These are phyloP conservation scores for Yarrowia phangngaensis DNA, from an alignment of 805 yeast genomes.

Conservation along the genomic window DNA sequence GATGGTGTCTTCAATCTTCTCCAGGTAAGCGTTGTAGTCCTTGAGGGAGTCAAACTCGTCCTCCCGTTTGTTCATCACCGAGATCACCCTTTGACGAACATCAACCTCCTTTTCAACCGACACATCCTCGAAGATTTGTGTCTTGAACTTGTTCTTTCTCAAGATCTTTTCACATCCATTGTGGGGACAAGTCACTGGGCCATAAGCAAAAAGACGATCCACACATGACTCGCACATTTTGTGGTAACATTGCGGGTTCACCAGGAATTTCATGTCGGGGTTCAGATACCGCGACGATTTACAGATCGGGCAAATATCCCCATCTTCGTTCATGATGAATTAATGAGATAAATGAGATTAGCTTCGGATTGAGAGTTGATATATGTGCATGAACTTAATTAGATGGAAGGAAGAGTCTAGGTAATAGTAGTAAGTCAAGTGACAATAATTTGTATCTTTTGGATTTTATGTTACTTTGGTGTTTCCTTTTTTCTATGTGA, in stretches of 20 bases:
- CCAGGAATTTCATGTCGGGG: slow-evolving; percentile 86
- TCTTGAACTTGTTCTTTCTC: slow-evolving; percentile 83
- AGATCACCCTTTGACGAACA: slow-evolving; percentile 70
- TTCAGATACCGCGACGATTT: slow-evolving; percentile 90
- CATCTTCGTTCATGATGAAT: slow-evolving; percentile 29
- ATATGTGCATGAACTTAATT: too few relatives aligned
- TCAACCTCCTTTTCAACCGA: slow-evolving; percentile 89
- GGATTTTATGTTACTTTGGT: not conserved
- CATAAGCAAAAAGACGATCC: slow-evolving; percentile 86
- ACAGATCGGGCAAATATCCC: slow-evolving; percentile 94
- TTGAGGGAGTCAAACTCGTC: slow-evolving; percentile 61
- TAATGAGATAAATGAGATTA: too few relatives aligned
- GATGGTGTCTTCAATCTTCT: slow-evolving; percentile 74
- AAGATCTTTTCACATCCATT: slow-evolving; percentile 82
- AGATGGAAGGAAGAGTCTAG: not conserved
- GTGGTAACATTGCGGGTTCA: slow-evolving; percentile 97
- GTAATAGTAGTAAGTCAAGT: not conserved
- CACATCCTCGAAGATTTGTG: slow-evolving; percentile 89
- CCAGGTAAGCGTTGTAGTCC: slow-evolving; percentile 74
- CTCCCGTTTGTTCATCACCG: slow-evolving; percentile 74
- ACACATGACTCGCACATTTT: slow-evolving; percentile 95
- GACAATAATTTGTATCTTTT: not conserved
- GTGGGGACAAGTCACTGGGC: slow-evolving; percentile 97
- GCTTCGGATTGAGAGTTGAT: too few relatives aligned
- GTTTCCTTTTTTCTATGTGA: not conserved